Conservation (phyloP, 306 rosid species). For the Vicia faba region DNA sequence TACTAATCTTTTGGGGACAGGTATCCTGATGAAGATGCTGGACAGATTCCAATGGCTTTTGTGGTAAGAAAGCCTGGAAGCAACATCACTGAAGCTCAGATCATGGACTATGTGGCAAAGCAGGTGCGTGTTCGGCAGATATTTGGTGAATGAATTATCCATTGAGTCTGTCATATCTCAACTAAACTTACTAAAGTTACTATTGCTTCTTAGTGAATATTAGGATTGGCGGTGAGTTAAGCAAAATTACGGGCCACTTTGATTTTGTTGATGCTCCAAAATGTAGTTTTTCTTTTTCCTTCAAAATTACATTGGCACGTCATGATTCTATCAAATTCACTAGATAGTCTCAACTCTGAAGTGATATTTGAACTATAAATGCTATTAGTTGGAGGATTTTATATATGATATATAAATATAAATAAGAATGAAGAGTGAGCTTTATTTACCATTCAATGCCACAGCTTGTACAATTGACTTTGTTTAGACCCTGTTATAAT, state of each 20-base stretch:
- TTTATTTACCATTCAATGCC: not conserved
- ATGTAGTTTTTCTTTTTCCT: too few relatives aligned
- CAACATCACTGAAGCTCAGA: constrained; percentile 56
- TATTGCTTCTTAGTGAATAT: not conserved
- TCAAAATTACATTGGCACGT: too few relatives aligned
- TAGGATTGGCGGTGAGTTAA: too few relatives aligned
- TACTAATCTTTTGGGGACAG: constrained; percentile 46
- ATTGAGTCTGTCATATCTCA: not conserved
- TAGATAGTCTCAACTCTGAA: not conserved
- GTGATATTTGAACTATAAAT: constrained; percentile 3
- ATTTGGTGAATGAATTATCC: constrained; percentile 18
- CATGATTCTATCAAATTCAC: too few relatives aligned
- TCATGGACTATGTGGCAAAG: constrained; percentile 71
- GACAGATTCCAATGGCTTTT: constrained; percentile 89
- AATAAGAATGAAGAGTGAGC: not conserved
- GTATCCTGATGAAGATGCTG: constrained; percentile 86
- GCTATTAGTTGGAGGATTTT: not conserved
- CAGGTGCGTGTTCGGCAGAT: constrained; percentile 48
- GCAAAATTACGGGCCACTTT: too few relatives aligned
- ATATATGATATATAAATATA: not conserved
- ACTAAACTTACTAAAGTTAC: not conserved
- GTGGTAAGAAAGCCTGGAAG: constrained; percentile 82
- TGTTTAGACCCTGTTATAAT: not conserved
- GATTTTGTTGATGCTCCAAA: too few relatives aligned
- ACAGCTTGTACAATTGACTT: constrained; percentile 5